Evolutionary conservation across 2,329 filamentous ascomycete genomes (phyloP).

Genomic region (Colletotrichum theobromicola): DNA sequence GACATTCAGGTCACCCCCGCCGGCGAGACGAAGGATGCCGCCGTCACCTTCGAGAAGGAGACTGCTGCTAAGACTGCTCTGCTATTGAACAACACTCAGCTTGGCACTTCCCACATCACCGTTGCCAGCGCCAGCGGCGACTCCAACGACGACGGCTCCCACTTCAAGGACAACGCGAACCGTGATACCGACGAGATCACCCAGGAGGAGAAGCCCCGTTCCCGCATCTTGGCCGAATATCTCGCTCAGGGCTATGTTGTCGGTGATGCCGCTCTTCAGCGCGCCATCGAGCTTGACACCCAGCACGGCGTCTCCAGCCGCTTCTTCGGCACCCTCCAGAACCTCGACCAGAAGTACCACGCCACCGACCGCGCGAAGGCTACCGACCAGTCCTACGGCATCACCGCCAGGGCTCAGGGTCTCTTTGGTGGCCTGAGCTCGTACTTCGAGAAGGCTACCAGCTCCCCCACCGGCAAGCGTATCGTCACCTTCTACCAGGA

Average conservation of each 20-base stretch:
- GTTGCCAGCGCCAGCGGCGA: conserved; percentile 72
- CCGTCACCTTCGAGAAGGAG: conserved; percentile 96
- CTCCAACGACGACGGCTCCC: conserved; percentile 62
- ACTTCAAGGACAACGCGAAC: conserved; percentile 60
- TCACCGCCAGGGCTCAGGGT: conserved; percentile 73
- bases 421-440: conserved; percentile 72
- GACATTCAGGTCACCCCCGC: conserved; percentile 75
- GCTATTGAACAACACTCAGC: conserved; percentile 94
- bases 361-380: conserved; percentile 86
- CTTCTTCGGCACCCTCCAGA: conserved; percentile 78
- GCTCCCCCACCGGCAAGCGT: conserved; percentile 87
- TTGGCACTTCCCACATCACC: conserved; percentile 84
- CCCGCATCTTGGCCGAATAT: conserved; percentile 94
- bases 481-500: conserved; percentile 87
- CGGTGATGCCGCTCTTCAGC: conserved; percentile 75
- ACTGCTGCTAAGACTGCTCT: conserved; percentile 96
- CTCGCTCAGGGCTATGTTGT: conserved; percentile 93
- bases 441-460: conserved; percentile 94
- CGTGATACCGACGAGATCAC: conserved; percentile 73
- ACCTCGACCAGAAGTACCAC: conserved; percentile 85
- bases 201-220: conserved; percentile 96
- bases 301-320: conserved; percentile 84
- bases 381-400: conserved; percentile 83
- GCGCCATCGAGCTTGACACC: conserved; percentile 85
- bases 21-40: conserved; percentile 78